Percentiles rank a stretch among this genome's conserved stretches.
Conservation (phyloP, 306 rosid species). For the Cucumis hystrix region DNA sequence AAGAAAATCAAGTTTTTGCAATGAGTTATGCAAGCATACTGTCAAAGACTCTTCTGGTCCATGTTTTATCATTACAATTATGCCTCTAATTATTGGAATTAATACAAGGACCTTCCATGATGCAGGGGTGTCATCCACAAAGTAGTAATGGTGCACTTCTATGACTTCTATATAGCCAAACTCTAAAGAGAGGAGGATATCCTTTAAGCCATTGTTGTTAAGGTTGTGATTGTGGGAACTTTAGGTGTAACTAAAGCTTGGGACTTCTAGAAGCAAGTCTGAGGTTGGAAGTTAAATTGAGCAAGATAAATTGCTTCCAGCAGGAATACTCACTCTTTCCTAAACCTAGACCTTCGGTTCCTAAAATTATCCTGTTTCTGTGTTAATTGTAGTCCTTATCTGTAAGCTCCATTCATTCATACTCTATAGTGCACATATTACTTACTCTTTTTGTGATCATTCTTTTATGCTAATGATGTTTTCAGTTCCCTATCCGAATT, state of each 20-base stretch:
- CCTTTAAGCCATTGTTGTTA: neutral
- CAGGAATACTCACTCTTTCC: neutral
- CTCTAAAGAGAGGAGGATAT: neutral
- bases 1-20: neutral
- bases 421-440: neutral
- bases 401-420: neutral
- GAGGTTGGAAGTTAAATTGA: neutral
- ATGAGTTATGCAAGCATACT: neutral
- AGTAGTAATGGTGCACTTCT: neutral
- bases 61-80: no score
- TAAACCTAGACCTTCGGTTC: neutral
- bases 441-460: neutral
- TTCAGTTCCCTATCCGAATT: neutral
- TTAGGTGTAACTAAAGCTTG: neutral
- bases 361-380: neutral
- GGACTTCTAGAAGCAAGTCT: neutral
- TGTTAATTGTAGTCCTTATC: neutral
- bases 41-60: no score
- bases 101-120: neutral
- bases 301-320: neutral
- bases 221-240: neutral
- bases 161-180: neutral
- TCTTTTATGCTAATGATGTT: neutral
- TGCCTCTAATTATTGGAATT: neutral
- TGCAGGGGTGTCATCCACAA: neutral